Conservation (phyloP, 140 eudicot genomes). For the Bidens hawaiensis region DNA sequence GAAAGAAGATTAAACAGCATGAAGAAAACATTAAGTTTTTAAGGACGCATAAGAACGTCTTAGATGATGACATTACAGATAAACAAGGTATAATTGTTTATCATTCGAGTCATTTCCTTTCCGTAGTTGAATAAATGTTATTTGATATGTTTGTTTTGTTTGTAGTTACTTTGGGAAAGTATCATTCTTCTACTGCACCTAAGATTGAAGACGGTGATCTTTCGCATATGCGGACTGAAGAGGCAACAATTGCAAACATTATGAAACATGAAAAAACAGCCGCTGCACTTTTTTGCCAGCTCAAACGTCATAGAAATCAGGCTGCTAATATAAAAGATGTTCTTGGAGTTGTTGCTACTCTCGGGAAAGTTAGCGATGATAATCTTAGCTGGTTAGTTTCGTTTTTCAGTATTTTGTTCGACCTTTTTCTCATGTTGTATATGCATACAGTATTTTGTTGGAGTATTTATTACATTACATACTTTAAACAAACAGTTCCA, state of each 20-base stretch:
- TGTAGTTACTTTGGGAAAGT: slow-evolving; percentile 67
- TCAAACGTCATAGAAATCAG: slow-evolving; percentile 48
- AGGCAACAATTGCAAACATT: slow-evolving; percentile 43
- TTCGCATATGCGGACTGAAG: slow-evolving; percentile 42
- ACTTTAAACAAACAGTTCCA: no score
- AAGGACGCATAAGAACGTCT: slow-evolving; percentile 36
- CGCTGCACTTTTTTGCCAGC: slow-evolving; percentile 55
- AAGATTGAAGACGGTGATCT: slow-evolving; percentile 34
- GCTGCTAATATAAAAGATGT: slow-evolving; percentile 51
- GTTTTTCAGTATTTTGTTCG: slow-evolving; percentile 1
- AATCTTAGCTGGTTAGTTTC: slow-evolving; percentile 68
- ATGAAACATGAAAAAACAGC: slow-evolving; percentile 66
- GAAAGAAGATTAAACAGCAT: slow-evolving; percentile 58
- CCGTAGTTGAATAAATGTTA: not conserved
- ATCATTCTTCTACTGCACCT: slow-evolving; percentile 43
- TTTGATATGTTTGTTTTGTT: not conserved
- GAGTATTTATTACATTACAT: no score
- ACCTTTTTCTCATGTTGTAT: not conserved
- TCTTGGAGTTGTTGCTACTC: slow-evolving; percentile 79
- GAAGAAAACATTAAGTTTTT: slow-evolving; percentile 59
- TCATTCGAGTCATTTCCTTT: not conserved
- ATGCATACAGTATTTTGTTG: no score
- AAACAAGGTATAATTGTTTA: slow-evolving; percentile 56
- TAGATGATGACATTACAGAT: slow-evolving; percentile 60
- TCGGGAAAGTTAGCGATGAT: slow-evolving; percentile 69